Percentiles rank a stretch among this genome's conserved stretches.
These are phyloP conservation scores for Colletotrichum spaethianum DNA, from an alignment of 2,329 filamentous ascomycete genomes.

Conservation along the genomic window DNA sequence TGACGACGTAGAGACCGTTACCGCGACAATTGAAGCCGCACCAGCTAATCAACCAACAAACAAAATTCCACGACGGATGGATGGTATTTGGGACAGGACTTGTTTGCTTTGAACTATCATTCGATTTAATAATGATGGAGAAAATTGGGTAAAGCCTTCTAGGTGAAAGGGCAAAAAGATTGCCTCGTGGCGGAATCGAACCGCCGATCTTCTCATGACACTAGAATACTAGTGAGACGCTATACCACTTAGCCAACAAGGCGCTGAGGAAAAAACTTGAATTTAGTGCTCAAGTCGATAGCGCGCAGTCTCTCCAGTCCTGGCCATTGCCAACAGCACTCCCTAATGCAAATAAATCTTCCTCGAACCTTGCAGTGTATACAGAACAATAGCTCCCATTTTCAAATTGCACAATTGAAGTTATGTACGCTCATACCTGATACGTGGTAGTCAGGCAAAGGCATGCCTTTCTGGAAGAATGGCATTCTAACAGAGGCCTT, in stretches of 20 bases:
- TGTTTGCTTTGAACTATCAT: too few species aligned
- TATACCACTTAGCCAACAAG: constrained; percentile 31
- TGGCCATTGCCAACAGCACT: background rate
- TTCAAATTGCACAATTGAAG: too few species aligned
- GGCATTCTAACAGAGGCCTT: too few species aligned
- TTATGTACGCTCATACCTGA: background rate
- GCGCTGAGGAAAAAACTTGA: fast-evolving
- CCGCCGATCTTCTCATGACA: constrained; percentile 25
- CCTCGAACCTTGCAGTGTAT: background rate
- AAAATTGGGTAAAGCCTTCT: background rate
- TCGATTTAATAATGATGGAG: too few species aligned
- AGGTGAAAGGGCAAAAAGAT: background rate
- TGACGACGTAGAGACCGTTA: too few species aligned
- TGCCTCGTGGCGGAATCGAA: constrained; percentile 29
- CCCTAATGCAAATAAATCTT: too few species aligned
- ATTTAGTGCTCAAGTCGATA: background rate
- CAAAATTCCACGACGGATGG: too few species aligned
- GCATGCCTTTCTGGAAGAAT: background rate
- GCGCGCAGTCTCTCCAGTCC: background rate
- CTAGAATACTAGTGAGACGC: constrained; percentile 22
- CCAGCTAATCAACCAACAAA: too few species aligned
- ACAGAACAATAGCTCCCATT: background rate
- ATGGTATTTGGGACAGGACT: too few species aligned
- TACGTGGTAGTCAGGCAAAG: background rate
- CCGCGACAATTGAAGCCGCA: too few species aligned